Evolutionary conservation across 805 yeast genomes (phyloP), one percentile per base, ranked within the genome.

Genomic region (Monosporozyma unispora): DNA sequence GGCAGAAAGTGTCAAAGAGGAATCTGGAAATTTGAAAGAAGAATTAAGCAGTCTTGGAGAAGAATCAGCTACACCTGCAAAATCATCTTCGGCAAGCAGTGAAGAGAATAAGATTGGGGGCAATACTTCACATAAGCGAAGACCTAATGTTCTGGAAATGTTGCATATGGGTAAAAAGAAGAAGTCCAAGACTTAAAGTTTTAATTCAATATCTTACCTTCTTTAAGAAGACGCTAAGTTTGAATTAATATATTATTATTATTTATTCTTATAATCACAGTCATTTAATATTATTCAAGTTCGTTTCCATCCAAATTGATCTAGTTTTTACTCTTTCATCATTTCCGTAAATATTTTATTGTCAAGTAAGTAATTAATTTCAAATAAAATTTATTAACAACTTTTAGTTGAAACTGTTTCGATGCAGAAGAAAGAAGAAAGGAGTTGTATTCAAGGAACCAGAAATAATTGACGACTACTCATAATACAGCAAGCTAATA

Each of bases 21-120:
- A n/a, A n/a, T n/a, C n/a, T n/a, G n/a, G n/a, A n/a, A n/a, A n/a
- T n/a, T n/a, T 44, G 18, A 35, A 16, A 25, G 42, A 44, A 21
- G 46, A 39, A 14, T 41, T 6, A 14, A 29, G 4, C 25, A 41
- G 31, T 16, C n/a, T 21, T 5, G n/a, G 25, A 11, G 16, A 39
- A 21, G 27, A 39, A 21, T 39, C 42, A 2, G 28, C 42, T 16
- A 39, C 42, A 1, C 42, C 27, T 11, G 27, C 42, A 10, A 21
- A 14, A 21, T 39, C 42, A 5, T 39, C 42, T 8, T 39, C 42
- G 5, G 16, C 27, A 5, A 21, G 45, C 38, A 33, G 25, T 12
- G 50, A 33, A 33, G 48, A 54, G 44, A 39, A 47, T 12, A 21
- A 19, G 11, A 19, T 5, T 7, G 42, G 16, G 11, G 35, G n/a